Percentiles rank a stretch among this genome's conserved stretches.
Conservation (phyloP, 257 asterid species). For the Nicotiana tabacum region DNA sequence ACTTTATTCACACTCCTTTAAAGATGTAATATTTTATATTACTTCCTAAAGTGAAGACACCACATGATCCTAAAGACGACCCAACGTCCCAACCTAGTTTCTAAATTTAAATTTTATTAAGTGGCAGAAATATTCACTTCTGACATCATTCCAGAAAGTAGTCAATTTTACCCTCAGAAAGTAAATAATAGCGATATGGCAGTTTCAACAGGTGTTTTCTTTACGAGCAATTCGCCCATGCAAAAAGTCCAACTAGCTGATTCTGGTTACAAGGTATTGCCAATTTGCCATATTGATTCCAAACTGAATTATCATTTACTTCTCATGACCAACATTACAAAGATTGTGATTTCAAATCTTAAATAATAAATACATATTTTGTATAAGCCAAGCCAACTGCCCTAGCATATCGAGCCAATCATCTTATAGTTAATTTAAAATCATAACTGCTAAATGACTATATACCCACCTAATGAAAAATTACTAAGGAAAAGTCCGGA, state of each 20-base stretch:
- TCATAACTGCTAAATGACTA: no score
- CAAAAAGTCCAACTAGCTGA: neutral
- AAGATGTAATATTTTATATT: neutral
- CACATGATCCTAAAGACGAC: neutral
- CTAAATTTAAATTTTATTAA: no score
- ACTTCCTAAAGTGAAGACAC: neutral
- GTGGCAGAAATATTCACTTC: neutral
- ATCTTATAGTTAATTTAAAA: no score
- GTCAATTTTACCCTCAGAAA: neutral
- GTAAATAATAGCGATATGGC: neutral
- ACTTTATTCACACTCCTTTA: neutral
- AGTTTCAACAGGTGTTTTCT: neutral
- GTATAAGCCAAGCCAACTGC: neutral
- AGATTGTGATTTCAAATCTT: neutral
- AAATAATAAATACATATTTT: neutral
- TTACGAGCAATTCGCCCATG: neutral
- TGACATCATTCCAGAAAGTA: neutral
- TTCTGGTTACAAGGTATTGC: neutral
- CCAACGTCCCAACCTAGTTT: neutral
- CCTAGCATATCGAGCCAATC: no score
- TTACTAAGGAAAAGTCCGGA: no score
- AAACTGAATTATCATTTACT: neutral
- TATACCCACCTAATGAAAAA: no score
- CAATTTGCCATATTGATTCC: neutral
- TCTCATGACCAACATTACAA: constrained; percentile 1